These are phyloP conservation scores for Hortiboletus campestris DNA, from an alignment of 768 basidiomycete genomes.

Conservation along the genomic window DNA sequence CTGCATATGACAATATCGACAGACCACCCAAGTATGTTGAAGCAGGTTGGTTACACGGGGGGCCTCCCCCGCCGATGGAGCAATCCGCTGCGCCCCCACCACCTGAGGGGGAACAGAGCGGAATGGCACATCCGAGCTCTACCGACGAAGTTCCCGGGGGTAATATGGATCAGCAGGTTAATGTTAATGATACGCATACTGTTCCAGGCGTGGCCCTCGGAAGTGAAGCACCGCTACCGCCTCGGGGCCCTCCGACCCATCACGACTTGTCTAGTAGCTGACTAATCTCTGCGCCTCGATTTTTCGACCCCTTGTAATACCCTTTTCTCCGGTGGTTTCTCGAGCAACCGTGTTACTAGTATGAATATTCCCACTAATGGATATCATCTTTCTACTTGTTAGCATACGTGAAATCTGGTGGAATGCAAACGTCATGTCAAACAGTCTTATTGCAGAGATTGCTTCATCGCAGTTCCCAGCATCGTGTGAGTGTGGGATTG, in stretches of 20 bases:
- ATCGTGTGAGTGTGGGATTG: too few relatives aligned
- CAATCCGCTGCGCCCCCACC: not conserved
- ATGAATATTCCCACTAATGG: not conserved
- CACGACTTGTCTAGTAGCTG: constrained; percentile 2
- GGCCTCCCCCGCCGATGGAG: not conserved
- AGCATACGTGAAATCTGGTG: not conserved
- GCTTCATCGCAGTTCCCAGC: not conserved
- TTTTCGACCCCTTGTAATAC: not conserved
- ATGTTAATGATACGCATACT: not conserved
- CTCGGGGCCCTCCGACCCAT: not conserved
- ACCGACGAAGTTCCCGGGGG: not conserved
- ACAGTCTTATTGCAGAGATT: too few relatives aligned
- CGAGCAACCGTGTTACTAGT: not conserved
- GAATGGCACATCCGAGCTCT: not conserved
- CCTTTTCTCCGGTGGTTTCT: not conserved
- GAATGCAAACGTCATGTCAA: not conserved
- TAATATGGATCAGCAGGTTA: not conserved
- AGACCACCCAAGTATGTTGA: constrained; percentile 48
- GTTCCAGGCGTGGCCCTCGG: not conserved
- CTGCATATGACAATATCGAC: constrained; percentile 45
- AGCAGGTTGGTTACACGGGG: constrained; percentile 4
- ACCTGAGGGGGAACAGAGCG: not conserved
- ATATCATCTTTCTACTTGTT: not conserved
- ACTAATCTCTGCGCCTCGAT: not conserved
- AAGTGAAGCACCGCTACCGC: not conserved